Conservation (phyloP, 352 stramenopile genomes). For the Globisporangium nunn region DNA sequence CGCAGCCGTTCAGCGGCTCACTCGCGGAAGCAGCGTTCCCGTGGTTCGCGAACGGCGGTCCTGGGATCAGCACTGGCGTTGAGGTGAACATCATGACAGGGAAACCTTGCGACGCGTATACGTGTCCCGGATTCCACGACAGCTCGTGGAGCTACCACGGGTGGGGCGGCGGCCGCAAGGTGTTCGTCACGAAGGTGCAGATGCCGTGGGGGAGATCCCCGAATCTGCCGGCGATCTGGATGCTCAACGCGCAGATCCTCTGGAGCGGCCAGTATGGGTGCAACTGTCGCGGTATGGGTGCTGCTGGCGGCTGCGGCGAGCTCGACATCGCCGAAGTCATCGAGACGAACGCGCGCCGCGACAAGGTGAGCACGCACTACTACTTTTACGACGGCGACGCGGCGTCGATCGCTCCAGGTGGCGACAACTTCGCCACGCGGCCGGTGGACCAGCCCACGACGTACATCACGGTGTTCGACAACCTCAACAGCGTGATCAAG, state of each 20-base stretch:
- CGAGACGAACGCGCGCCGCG: slow-evolving; percentile 39
- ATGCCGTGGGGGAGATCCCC: slow-evolving; percentile 38
- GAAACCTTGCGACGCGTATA: slow-evolving; percentile 22
- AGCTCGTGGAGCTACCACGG: slow-evolving; percentile 39
- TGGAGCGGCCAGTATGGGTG: slow-evolving; percentile 70
- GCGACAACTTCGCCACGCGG: slow-evolving; percentile 54
- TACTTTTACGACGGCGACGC: slow-evolving; percentile 66
- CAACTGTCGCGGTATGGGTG: slow-evolving; percentile 70
- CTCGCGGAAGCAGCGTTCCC: slow-evolving; percentile 39
- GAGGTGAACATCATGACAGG: slow-evolving; percentile 66
- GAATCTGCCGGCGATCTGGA: slow-evolving; percentile 66
- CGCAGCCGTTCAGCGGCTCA: slow-evolving; percentile 31
- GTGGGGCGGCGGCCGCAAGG: slow-evolving; percentile 72
- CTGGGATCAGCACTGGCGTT: slow-evolving; percentile 36
- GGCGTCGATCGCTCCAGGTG: slow-evolving; percentile 24
- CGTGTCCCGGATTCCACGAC: slow-evolving; percentile 28
- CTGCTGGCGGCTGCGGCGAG: slow-evolving; percentile 60
- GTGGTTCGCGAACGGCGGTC: slow-evolving; percentile 23
- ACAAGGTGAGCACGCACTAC: slow-evolving; percentile 73
- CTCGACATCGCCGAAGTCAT: slow-evolving; percentile 76
- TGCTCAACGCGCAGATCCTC: slow-evolving; percentile 61
- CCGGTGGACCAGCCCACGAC: slow-evolving; percentile 35
- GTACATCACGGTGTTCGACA: slow-evolving; percentile 72
- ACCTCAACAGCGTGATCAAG: slow-evolving; percentile 49
- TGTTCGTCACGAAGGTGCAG: slow-evolving; percentile 62